These are phyloP conservation scores for Populus tomentosa DNA, from an alignment of 441 rosid species.

Conservation along the genomic window DNA sequence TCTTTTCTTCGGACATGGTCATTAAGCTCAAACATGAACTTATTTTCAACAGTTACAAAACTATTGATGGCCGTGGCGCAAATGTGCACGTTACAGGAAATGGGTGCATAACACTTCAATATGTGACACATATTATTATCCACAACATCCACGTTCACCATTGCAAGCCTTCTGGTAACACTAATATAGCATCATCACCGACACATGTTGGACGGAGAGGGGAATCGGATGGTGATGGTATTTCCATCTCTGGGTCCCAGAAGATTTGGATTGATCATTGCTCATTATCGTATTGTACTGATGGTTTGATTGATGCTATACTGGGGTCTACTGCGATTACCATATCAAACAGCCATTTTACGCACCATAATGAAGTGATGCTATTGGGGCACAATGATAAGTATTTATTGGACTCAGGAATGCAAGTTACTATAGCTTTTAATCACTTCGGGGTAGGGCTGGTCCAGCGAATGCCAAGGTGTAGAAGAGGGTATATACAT, in stretches of 20 bases:
- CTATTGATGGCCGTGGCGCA: constrained; percentile 82
- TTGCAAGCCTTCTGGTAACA: constrained; percentile 74
- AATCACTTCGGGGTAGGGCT: constrained; percentile 64
- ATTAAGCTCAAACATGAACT: constrained; percentile 75
- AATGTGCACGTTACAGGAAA: constrained; percentile 59
- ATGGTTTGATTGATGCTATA: constrained; percentile 75
- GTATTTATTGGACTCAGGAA: constrained; percentile 49
- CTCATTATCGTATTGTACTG: constrained; percentile 55
- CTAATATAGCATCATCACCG: constrained; percentile 61
- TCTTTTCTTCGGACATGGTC: constrained; percentile 60
- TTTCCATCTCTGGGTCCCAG: constrained; percentile 65
- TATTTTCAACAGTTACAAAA: constrained; percentile 72
- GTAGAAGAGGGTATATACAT: constrained; percentile 77
- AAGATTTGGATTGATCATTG: constrained; percentile 92
- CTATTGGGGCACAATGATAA: constrained; percentile 68
- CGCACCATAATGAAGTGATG: constrained; percentile 89
- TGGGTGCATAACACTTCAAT: constrained; percentile 74
- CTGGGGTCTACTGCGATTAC: constrained; percentile 90
- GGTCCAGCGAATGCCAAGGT: constrained; percentile 91
- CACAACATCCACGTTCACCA: constrained; percentile 74
- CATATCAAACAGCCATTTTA: constrained; percentile 61
- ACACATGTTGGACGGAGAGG: constrained; percentile 66
- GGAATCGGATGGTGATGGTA: constrained; percentile 83
- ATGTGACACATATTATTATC: constrained; percentile 67
- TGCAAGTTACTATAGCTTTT: constrained; percentile 84